phyloP scores from a whole-genome alignment of 192 early-diverging fungal species.

The Paraglomus occultum region DNA sequence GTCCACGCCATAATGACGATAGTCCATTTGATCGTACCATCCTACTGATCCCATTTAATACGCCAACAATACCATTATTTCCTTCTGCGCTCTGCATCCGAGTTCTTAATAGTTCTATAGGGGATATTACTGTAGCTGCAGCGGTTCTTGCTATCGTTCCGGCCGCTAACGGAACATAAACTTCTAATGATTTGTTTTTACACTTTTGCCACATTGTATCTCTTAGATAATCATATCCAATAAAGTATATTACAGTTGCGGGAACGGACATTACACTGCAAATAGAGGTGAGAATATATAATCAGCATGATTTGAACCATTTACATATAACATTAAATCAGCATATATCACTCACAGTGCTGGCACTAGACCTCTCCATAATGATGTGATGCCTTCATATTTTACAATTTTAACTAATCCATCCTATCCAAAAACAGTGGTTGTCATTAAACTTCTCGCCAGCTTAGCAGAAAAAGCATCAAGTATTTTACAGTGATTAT shows the following conservation, averaged over 20 bases:
- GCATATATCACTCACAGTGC: conserved; percentile 50
- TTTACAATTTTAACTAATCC: conserved; percentile 75
- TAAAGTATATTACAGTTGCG: conserved; percentile 90
- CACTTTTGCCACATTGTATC: conserved; percentile 41
- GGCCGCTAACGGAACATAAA: conserved; percentile 49
- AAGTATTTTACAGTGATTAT: conserved; percentile 16
- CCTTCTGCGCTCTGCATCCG: conserved; percentile 79
- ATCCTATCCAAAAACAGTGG: conserved; percentile 52
- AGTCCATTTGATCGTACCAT: conserved; percentile 66
- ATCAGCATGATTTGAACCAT: background rate
- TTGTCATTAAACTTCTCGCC: conserved; percentile 36
- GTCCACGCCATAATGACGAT: conserved; percentile 77
- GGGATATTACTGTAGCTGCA: conserved; percentile 79
- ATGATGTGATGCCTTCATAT: conserved; percentile 72
- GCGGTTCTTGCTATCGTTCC: conserved; percentile 77
- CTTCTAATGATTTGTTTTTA: conserved; percentile 33
- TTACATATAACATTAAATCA: background rate
- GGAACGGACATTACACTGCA: conserved; percentile 77
- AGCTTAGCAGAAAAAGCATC: conserved; percentile 22
- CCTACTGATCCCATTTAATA: conserved; percentile 53
- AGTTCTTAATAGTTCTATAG: conserved; percentile 89
- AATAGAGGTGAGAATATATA: background rate
- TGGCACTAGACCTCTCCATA: conserved; percentile 88
- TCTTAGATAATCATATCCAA: conserved; percentile 88
- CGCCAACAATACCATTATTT: conserved; percentile 56